Base-by-base conservation (phyloP, 176 grass and related monocot genomes). In the Saccharum spontaneum region DNA sequence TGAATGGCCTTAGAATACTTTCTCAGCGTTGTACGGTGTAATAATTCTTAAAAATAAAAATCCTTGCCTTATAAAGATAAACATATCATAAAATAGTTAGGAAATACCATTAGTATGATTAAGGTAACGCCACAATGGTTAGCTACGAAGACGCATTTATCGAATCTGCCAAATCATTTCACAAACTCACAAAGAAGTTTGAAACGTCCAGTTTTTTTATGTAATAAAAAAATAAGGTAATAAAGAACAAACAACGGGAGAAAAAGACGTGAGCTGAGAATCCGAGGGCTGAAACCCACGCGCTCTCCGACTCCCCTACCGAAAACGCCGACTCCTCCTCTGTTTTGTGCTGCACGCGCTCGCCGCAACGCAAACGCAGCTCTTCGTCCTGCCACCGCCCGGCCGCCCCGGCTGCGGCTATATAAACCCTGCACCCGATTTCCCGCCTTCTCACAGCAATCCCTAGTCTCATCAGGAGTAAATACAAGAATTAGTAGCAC, bases 231-330 rank as follows among this genome's bases (percentile, higher is more conserved):
- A 41, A 23, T 7, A 14, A 54, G 33, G 33, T 34, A 34, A 54
- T 1, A 46, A 37, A 49, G 22, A 60, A 33, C 22, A 69, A 77
- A 60, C 10, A 60, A 10, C 1, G 2, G 50, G 40, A 30, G 10
- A 44, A 46, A 20, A 30, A 4, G 15, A 67, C 52, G 4, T 26
- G 28, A 82, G 12, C 67, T 23, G 80, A 88, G 75, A 73, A 88
- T 20, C 75, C 81, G 20, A 79, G 75, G 87, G 81, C 55, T 16
- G 34, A 34, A 74, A 74, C 36, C 87, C 75, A 79, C 67, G 81
- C 82, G 87, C 62, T 68, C 6, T 50, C 80, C 55, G 26, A 24
- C 45, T 26, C 40, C 73, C 10, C 34, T 45, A 46, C 63, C 71
- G 79, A 45, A 65, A 61, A 68, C 40, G 40, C n/a, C 18, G 57